Percentiles rank a stretch among this genome's conserved stretches.
These are phyloP conservation scores for Dendrobium huoshanense DNA, from an alignment of 106 monocot species.

Conservation along the genomic window DNA sequence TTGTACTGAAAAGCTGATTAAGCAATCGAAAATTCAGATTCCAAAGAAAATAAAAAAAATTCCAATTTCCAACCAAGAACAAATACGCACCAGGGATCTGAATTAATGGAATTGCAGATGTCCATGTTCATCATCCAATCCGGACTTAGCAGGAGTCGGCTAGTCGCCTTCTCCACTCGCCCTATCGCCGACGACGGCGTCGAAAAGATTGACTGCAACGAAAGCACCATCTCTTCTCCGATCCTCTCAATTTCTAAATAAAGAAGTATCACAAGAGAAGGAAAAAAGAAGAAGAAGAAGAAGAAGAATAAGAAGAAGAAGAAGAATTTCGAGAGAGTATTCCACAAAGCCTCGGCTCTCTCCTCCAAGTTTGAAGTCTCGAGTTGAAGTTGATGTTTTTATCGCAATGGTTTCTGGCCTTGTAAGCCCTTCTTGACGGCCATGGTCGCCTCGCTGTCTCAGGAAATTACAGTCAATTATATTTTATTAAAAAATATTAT, in stretches of 20 bases:
- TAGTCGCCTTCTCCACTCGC: conserved; percentile 61
- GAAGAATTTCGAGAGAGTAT: not conserved
- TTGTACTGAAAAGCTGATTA: not conserved
- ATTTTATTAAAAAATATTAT: not conserved
- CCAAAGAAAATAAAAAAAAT: not conserved
- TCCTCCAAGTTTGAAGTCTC: not conserved
- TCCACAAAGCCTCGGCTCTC: not conserved
- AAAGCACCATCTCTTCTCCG: conserved; percentile 9
- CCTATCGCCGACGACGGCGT: conserved; percentile 22
- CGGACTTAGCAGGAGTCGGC: conserved; percentile 41
- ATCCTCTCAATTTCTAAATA: not conserved
- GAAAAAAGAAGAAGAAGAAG: not conserved
- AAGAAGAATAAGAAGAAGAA: not conserved
- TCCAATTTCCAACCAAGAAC: not conserved
- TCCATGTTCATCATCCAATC: conserved; percentile 63
- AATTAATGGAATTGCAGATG: conserved; percentile 54
- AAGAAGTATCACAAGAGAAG: not conserved
- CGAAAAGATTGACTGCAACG: conserved; percentile 4
- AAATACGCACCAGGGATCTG: conserved; percentile 32
- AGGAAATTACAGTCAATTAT: not conserved
- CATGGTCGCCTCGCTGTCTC: not conserved
- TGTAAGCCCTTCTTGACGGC: not conserved
- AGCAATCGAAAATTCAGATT: not conserved
- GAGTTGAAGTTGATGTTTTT: not conserved
- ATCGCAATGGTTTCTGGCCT: not conserved